A percentile compares a stretch with the other conserved stretches of the same genome.
These are phyloP conservation scores for Hypoxylon rubiginosum DNA, from an alignment of 2,329 filamentous ascomycete genomes.

Conservation along the genomic window DNA sequence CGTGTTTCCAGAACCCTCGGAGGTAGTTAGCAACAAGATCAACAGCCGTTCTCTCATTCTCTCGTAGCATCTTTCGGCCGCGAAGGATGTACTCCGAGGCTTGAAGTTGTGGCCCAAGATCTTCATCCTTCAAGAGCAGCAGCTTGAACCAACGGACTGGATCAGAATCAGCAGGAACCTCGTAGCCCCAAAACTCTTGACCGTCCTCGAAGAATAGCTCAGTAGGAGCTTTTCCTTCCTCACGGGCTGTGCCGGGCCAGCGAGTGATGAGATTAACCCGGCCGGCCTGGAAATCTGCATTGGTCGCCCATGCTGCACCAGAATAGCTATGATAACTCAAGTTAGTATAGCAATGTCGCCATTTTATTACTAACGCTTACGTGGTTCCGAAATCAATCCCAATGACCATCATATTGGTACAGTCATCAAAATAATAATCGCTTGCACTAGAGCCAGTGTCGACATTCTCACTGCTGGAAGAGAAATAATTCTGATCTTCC, in stretches of 20 bases:
- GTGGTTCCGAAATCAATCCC: not conserved
- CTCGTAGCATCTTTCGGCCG: not conserved
- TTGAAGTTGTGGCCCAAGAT: slow-evolving; percentile 47
- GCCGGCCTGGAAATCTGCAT: slow-evolving; percentile 5
- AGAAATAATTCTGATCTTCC: too few species aligned
- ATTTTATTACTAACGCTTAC: not conserved
- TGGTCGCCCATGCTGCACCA: not conserved
- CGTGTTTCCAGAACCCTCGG: not conserved
- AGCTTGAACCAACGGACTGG: slow-evolving; percentile 60
- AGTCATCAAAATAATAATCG: not conserved
- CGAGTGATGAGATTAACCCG: slow-evolving; percentile 19
- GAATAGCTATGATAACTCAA: not conserved
- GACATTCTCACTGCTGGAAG: too few species aligned
- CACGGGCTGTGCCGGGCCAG: slow-evolving; percentile 21
- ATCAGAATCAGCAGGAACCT: slow-evolving; percentile 39
- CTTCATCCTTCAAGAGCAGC: slow-evolving; percentile 51
- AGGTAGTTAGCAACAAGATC: not conserved
- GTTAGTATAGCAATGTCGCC: not conserved
- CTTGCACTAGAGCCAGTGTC: not conserved
- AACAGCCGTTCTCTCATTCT: not conserved
- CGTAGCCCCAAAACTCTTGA: slow-evolving; percentile 52
- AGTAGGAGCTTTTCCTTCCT: slow-evolving; percentile 21
- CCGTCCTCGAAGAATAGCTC: slow-evolving; percentile 10
- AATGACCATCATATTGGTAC: not conserved
- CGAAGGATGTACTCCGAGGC: not conserved